phyloP scores from a whole-genome alignment of 495 filamentous ascomycete species.

The Penicilliopsis zonata region DNA sequence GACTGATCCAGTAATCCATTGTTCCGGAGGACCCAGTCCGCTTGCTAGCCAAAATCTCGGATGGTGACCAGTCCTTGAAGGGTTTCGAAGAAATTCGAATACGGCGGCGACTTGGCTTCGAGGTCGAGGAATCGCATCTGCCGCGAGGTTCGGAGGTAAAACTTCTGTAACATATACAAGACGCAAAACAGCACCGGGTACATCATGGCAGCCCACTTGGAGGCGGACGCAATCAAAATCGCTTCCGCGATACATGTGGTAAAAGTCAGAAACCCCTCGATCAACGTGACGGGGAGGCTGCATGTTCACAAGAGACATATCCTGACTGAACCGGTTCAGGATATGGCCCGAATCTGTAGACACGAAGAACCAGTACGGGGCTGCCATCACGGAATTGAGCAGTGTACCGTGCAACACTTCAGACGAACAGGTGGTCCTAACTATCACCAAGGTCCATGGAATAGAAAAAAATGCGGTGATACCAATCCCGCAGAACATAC shows the following conservation, averaged over 20 bases:
- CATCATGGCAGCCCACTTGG: conserved; percentile 36
- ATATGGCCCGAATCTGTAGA: conserved; percentile 33
- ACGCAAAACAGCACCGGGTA: conserved; percentile 36
- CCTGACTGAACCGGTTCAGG: conserved; percentile 47
- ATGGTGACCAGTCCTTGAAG: conserved; percentile 37
- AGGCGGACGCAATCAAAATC: conserved; percentile 36
- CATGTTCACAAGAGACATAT: conserved; percentile 48
- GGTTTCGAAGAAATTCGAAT: conserved; percentile 45
- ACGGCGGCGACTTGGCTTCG: conserved; percentile 48
- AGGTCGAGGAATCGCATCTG: conserved; percentile 53
- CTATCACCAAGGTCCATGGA: no score
- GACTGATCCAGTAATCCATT: conserved; percentile 42
- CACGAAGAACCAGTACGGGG: conserved; percentile 35
- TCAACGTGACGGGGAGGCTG: conserved; percentile 34
- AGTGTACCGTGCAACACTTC: no score
- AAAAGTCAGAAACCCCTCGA: conserved; percentile 31
- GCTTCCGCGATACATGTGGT: conserved; percentile 37
- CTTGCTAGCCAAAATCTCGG: conserved; percentile 46
- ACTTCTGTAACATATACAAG: conserved; percentile 43
- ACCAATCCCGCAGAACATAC: conserved; percentile 37
- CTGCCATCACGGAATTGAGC: no score
- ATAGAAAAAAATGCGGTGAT: no score
- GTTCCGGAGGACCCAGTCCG: conserved; percentile 33
- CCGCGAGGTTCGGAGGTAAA: conserved; percentile 52
- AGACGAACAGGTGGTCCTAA: no score